These are phyloP conservation scores for Epichloe coenophiala DNA, from an alignment of 2,329 filamentous ascomycete species.

Conservation along the genomic window DNA sequence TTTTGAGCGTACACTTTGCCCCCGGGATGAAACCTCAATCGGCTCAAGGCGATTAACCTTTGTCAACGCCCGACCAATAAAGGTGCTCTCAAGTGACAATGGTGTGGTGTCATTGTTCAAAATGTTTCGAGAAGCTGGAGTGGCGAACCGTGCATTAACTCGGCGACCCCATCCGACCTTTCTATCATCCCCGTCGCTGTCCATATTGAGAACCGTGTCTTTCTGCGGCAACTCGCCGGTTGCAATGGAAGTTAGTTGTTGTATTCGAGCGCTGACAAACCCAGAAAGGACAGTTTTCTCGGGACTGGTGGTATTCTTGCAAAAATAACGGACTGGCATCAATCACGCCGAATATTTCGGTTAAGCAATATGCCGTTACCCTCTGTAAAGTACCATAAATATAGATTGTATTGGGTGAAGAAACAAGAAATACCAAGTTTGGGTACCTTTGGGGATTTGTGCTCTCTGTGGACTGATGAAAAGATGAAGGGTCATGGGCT, in stretches of 20 bases:
- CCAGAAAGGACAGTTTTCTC: constrained; percentile 11
- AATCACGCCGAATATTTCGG: constrained; percentile 2
- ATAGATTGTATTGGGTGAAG: background rate
- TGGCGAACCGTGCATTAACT: constrained; percentile 12
- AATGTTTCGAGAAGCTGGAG: constrained; percentile 13
- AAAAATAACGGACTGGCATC: constrained; percentile 2
- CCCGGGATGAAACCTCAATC: constrained; percentile 1
- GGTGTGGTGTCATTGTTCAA: background rate
- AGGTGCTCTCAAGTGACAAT: constrained; percentile 2
- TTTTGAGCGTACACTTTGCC: background rate
- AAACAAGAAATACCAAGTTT: background rate
- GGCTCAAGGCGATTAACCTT: constrained; percentile 5
- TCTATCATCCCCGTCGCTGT: constrained; percentile 11
- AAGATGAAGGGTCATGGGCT: background rate
- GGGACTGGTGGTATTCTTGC: constrained; percentile 5
- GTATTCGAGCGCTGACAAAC: constrained; percentile 17
- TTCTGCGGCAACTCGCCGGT: constrained; percentile 2
- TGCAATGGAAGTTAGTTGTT: constrained; percentile 14
- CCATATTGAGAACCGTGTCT: constrained; percentile 2
- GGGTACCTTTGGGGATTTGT: background rate
- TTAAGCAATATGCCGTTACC: constrained; percentile 8
- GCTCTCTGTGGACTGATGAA: too few relatives aligned
- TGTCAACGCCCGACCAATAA: constrained; percentile 2
- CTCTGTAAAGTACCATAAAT: background rate
- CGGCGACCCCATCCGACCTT: constrained; percentile 17